Conservation (phyloP, 257 asterid species). For the Jacaranda mimosifolia region DNA sequence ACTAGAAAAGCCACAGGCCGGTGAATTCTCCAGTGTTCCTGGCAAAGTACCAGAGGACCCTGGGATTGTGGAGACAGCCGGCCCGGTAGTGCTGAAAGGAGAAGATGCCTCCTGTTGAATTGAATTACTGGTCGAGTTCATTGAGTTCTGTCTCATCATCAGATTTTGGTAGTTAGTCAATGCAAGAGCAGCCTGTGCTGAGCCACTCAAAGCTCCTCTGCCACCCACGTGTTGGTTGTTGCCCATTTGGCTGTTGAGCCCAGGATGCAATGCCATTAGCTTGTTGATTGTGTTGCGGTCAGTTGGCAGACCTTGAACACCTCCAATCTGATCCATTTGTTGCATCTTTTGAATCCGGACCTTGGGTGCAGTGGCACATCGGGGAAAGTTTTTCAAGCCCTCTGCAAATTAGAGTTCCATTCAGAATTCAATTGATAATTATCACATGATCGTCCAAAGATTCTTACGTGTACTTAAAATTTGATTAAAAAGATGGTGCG, state of each 20-base stretch:
- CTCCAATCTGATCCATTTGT: constrained; percentile 67
- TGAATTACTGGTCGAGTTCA: constrained; percentile 55
- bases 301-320: constrained; percentile 60
- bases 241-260: constrained; percentile 52
- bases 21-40: constrained; percentile 52
- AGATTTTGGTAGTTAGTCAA: constrained; percentile 74
- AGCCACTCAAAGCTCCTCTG: constrained; percentile 66
- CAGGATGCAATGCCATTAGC: constrained; percentile 69
- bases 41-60: constrained; percentile 50
- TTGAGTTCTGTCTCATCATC: constrained; percentile 81
- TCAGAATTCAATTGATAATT: constrained; percentile 2
- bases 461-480: neutral
- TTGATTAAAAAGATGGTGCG: neutral
- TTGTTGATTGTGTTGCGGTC: constrained; percentile 64
- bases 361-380: constrained; percentile 55
- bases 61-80: constrained; percentile 45
- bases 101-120: constrained; percentile 63
- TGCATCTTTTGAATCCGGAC: constrained; percentile 55
- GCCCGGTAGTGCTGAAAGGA: constrained; percentile 57
- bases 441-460: neutral
- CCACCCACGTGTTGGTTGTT: constrained; percentile 63
- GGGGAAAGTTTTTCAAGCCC: constrained; percentile 79
- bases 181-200: constrained; percentile 79
- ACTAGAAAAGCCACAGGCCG: constrained; percentile 46
- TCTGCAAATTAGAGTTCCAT: constrained; percentile 55